Conservation (phyloP, 805 yeast genomes). For the Vanderwaltozyma yarrowii region DNA sequence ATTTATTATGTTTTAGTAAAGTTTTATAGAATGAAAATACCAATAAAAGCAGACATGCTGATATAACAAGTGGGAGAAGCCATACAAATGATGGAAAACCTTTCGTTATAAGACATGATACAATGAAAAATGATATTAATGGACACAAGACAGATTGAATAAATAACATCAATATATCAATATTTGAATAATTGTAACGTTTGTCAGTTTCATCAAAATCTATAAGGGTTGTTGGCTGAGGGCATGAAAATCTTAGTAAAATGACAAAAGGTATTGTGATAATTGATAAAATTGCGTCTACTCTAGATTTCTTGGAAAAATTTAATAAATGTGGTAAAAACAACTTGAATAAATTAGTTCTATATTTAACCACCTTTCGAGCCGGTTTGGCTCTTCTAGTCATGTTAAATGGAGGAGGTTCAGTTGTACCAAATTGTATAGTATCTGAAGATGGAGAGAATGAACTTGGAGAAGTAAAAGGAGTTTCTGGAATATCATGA, state of each 20-base stretch:
- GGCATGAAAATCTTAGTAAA: slow-evolving; percentile 29
- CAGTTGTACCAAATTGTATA: slow-evolving; percentile 2
- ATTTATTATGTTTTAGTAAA: slow-evolving; percentile 10
- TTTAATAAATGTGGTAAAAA: slow-evolving; percentile 28
- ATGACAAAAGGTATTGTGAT: slow-evolving; percentile 29
- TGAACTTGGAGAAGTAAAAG: slow-evolving; percentile 16
- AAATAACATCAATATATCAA: slow-evolving; percentile 17
- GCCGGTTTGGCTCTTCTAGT: neutral
- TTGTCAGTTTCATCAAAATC: slow-evolving; percentile 19
- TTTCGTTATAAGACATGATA: slow-evolving; percentile 13
- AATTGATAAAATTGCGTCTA: slow-evolving; percentile 23
- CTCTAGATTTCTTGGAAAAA: slow-evolving; percentile 17
- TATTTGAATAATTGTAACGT: slow-evolving; percentile 11
- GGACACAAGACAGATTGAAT: slow-evolving; percentile 28
- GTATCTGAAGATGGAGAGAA: slow-evolving; percentile 20
- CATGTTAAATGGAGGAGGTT: neutral
- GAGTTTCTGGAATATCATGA: neutral
- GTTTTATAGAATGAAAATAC: slow-evolving; percentile 9
- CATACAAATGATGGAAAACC: slow-evolving; percentile 6
- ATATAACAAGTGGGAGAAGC: slow-evolving; percentile 9
- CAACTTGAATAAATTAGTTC: slow-evolving; percentile 5
- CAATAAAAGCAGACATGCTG: slow-evolving; percentile 1
- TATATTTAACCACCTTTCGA: neutral
- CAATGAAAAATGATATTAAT: slow-evolving; percentile 11
- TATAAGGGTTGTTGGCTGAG: slow-evolving; percentile 21